Evolutionary conservation across 305 asterid genomes (phyloP).

Genomic region (Fraxinus latifolia): DNA sequence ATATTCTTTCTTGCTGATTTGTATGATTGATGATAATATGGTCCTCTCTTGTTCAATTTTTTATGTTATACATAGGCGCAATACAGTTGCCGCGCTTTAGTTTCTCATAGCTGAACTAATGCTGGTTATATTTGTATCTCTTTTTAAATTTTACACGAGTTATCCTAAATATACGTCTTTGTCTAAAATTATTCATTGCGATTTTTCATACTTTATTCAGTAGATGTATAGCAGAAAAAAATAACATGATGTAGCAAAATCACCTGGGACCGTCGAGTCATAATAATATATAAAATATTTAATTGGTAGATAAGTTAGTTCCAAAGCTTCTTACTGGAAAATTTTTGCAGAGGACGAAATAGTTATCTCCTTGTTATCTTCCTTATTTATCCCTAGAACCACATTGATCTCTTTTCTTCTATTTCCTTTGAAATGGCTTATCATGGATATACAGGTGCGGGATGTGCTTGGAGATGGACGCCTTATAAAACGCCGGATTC

Average conservation of each 20-base stretch:
- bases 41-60: neutral
- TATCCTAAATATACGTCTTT: neutral
- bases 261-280: neutral
- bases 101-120: neutral
- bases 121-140: neutral
- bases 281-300: neutral
- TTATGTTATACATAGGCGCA: neutral
- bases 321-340: neutral
- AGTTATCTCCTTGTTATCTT: neutral
- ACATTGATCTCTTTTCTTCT: neutral
- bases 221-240: neutral
- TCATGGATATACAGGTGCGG: constrained; percentile 58
- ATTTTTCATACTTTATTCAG: neutral
- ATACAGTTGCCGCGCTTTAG: neutral
- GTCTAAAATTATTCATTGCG: neutral
- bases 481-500: constrained; percentile 79
- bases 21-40: neutral
- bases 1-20: neutral
- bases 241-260: neutral
- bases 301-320: neutral
- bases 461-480: constrained; percentile 99
- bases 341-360: neutral
- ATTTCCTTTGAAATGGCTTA: constrained; percentile 21
- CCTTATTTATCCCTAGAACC: neutral
- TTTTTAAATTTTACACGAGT: neutral